A percentile compares a stretch with the other conserved stretches of the same genome.
Conservation (phyloP, 495 filamentous ascomycete genomes). For the Neurospora hispaniola region DNA sequence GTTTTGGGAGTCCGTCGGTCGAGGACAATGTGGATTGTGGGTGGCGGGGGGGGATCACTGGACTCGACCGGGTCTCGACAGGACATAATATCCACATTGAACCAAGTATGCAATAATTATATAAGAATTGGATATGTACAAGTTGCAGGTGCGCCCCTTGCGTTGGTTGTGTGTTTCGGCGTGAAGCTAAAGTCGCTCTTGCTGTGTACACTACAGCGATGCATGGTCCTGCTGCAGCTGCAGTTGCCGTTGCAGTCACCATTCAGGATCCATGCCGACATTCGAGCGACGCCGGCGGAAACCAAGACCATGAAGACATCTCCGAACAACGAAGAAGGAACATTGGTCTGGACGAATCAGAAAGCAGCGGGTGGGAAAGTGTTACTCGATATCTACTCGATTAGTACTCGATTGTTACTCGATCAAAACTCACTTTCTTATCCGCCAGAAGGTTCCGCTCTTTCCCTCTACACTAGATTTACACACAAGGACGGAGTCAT, state of each 20-base stretch:
- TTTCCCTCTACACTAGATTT: not conserved
- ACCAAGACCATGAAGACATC: not conserved
- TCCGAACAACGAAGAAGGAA: not conserved
- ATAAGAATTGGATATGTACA: not conserved
- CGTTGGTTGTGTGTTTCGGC: not conserved
- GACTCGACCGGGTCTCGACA: no score
- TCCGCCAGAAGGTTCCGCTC: not conserved
- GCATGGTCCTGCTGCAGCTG: not conserved
- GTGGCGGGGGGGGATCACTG: no score
- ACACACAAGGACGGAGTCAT: not conserved
- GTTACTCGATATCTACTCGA: conserved; percentile 1
- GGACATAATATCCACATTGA: not conserved
- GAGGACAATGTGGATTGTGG: not conserved
- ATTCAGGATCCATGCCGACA: not conserved
- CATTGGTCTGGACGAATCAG: not conserved
- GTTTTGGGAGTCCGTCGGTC: not conserved
- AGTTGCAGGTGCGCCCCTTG: not conserved
- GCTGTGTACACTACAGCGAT: not conserved
- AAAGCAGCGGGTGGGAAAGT: not conserved
- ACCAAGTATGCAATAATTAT: not conserved
- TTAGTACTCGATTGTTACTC: conserved; percentile 29
- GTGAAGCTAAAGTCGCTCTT: not conserved
- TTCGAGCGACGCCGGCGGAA: not conserved
- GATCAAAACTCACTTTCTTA: conserved; percentile 19
- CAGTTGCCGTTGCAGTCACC: not conserved